These are phyloP conservation scores for Phytopythium kandeliae DNA, from an alignment of 352 stramenopile species.

Conservation along the genomic window DNA sequence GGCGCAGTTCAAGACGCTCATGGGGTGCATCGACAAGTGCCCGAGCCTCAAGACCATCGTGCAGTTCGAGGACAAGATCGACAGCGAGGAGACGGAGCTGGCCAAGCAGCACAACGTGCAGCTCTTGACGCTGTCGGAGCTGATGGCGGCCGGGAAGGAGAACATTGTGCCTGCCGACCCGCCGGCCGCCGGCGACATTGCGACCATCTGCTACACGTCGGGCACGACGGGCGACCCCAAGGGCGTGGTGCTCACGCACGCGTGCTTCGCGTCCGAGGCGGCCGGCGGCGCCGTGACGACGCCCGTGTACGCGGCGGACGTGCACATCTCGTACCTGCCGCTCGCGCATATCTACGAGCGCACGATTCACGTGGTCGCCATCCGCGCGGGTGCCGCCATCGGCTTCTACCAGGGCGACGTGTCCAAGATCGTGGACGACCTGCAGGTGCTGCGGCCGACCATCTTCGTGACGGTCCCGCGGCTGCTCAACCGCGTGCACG, in stretches of 20 bases:
- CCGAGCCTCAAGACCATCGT: conserved; percentile 47
- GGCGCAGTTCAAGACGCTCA: conserved; percentile 44
- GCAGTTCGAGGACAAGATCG: conserved; percentile 43
- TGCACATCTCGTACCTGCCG: conserved; percentile 91
- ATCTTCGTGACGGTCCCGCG: conserved; percentile 89
- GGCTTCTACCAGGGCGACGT: conserved; percentile 91
- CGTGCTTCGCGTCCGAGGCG: conserved; percentile 29
- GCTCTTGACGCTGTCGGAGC: conserved; percentile 33
- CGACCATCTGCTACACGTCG: conserved; percentile 90
- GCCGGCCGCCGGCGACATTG: conserved; percentile 64
- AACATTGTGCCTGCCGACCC: conserved; percentile 43
- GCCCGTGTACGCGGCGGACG: conserved; percentile 10
- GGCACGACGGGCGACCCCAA: conserved; percentile 74
- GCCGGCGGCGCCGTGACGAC: conserved; percentile 12
- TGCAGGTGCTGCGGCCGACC: conserved; percentile 84
- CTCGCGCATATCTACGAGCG: conserved; percentile 93
- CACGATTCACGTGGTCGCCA: conserved; percentile 35
- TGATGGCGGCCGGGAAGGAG: conserved; percentile 30
- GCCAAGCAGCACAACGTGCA: conserved; percentile 27
- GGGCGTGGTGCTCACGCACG: conserved; percentile 59
- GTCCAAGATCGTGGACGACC: conserved; percentile 86
- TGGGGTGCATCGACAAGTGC: conserved; percentile 39
- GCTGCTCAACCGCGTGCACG: conserved; percentile 94
- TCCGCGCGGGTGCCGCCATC: conserved; percentile 73
- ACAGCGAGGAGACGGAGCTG: conserved; percentile 20